These are phyloP conservation scores for Aspergillus novoparasiticus DNA, from an alignment of 2,329 filamentous ascomycete species.

Conservation along the genomic window DNA sequence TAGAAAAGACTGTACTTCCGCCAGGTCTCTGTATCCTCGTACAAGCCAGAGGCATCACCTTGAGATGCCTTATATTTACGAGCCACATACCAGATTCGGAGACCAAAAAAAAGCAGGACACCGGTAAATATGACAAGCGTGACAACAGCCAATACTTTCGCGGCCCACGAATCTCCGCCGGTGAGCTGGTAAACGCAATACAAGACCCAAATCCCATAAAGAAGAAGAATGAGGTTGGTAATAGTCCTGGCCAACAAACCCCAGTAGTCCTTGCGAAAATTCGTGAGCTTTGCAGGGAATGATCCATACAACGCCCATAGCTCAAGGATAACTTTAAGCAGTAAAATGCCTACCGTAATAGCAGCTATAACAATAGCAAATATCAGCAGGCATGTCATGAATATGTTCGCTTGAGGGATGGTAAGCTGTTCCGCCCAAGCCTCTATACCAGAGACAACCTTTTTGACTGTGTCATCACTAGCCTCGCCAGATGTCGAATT, in stretches of 20 bases:
- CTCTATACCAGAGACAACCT: constrained; percentile 73
- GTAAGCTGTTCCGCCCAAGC: constrained; percentile 80
- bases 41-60: constrained; percentile 73
- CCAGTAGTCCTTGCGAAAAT: constrained; percentile 97
- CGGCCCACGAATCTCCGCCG: constrained; percentile 90
- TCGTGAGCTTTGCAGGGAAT: constrained; percentile 76
- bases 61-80: constrained; percentile 72
- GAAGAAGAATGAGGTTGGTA: constrained; percentile 82
- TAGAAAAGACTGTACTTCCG: constrained; percentile 97
- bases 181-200: constrained; percentile 98
- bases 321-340: constrained; percentile 90
- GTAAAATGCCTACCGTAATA: constrained; percentile 81
- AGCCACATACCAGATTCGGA: constrained; percentile 78
- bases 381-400: constrained; percentile 90
- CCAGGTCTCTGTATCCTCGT: constrained; percentile 88
- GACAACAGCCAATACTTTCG: constrained; percentile 78
- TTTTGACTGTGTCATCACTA: constrained; percentile 43
- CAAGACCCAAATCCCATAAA: constrained; percentile 93
- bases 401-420: constrained; percentile 86
- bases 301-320: constrained; percentile 85
- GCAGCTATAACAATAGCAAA: constrained; percentile 84
- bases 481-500: constrained; percentile 35
- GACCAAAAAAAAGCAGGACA: constrained; percentile 79
- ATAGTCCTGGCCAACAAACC: constrained; percentile 85
- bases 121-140: constrained; percentile 80